Percentiles rank a stretch among this genome's conserved stretches.
Evolutionary conservation across 257 asterid genomes (phyloP).

Genomic region (Asclepias syriaca): DNA sequence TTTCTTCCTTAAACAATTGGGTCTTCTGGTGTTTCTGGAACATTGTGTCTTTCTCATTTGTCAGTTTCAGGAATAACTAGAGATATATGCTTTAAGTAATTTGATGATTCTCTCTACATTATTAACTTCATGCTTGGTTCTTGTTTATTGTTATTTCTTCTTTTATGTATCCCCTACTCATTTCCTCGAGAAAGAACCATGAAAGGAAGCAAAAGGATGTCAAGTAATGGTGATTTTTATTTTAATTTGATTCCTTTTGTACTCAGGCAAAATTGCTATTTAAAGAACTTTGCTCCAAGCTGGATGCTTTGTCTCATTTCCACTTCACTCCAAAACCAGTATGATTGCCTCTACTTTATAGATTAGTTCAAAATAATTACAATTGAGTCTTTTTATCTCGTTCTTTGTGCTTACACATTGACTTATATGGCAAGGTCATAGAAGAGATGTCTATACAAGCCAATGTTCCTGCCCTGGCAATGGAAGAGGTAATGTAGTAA

Average conservation of each 20-base stretch:
- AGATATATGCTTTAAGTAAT: background rate
- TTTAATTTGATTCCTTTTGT: conserved; percentile 12
- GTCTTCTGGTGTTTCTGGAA: background rate
- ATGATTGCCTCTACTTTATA: conserved; percentile 15
- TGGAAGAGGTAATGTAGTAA: conserved; percentile 75
- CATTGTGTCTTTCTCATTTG: background rate
- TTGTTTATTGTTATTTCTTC: background rate
- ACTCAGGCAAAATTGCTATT: conserved; percentile 66
- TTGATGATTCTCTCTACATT: background rate
- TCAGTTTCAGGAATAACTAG: conserved; percentile 1
- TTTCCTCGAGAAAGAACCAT: background rate
- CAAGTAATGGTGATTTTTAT: background rate
- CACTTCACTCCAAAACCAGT: conserved; percentile 98
- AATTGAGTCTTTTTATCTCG: background rate
- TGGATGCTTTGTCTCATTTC: conserved; percentile 98
- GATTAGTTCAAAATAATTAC: background rate
- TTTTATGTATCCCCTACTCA: no score
- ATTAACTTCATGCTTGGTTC: background rate
- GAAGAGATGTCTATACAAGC: conserved; percentile 94
- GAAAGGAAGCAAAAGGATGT: background rate
- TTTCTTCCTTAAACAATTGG: background rate
- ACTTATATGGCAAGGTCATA: conserved; percentile 45
- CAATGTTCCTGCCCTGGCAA: conserved; percentile 92
- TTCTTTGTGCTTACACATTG: background rate
- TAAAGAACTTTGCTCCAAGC: conserved; percentile 83